These are phyloP conservation scores for Cladosporium halotolerans DNA, from an alignment of 2,329 filamentous ascomycete species.

Conservation along the genomic window DNA sequence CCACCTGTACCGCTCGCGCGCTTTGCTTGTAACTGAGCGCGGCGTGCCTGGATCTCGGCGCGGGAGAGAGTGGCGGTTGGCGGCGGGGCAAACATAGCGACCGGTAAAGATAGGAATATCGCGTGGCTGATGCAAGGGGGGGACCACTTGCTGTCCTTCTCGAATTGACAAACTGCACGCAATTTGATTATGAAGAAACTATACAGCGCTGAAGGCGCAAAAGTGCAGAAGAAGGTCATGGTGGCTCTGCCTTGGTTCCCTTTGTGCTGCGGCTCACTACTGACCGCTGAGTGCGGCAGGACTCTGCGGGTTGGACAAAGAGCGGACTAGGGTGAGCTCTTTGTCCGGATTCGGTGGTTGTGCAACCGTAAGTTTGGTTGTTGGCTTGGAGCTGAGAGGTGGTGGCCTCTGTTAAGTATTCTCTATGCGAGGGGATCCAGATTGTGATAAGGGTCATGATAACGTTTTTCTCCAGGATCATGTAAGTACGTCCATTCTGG, in stretches of 20 bases:
- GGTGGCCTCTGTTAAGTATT: not conserved
- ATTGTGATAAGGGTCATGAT: too few relatives aligned
- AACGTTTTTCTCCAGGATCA: too few relatives aligned
- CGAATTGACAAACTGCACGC: not conserved
- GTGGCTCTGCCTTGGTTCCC: conserved; percentile 4
- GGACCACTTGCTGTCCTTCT: not conserved
- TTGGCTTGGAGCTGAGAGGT: not conserved
- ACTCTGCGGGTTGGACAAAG: conserved; percentile 1
- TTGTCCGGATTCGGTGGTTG: conserved; percentile 1
- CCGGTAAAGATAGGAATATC: not conserved
- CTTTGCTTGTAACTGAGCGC: conserved; percentile 8
- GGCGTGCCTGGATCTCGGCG: conserved; percentile 11
- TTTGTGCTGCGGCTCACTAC: conserved; percentile 1
- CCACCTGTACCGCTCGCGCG: not conserved
- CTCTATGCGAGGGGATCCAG: too few relatives aligned
- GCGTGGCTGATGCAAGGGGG: conserved; percentile 2
- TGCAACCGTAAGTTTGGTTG: not conserved
- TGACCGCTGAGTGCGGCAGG: conserved; percentile 8
- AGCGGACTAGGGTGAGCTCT: not conserved
- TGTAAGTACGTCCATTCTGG: too few relatives aligned
- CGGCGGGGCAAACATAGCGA: conserved; percentile 10
- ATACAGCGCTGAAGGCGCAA: not conserved
- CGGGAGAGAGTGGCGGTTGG: conserved; percentile 8
- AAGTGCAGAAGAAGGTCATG: not conserved
- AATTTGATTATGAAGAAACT: too few relatives aligned